Conservation (phyloP, 345 rosid genomes). For the Corchorus olitorius region DNA sequence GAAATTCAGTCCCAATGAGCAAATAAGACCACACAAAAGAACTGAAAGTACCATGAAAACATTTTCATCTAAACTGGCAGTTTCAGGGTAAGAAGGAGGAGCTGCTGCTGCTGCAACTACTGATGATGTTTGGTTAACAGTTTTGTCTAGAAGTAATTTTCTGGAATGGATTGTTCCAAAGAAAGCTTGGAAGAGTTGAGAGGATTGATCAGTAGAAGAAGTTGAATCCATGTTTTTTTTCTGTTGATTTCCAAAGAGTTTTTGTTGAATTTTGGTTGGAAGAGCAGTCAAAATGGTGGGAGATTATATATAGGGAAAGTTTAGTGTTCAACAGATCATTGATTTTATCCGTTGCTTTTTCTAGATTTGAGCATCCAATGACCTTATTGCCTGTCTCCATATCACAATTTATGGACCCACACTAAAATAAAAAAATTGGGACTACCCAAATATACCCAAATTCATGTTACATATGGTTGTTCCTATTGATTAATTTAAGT, state of each 20-base stretch:
- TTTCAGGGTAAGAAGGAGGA: slow-evolving; percentile 25
- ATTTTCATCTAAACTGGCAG: slow-evolving; percentile 36
- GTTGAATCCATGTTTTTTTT: slow-evolving; percentile 14
- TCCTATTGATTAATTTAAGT: neutral
- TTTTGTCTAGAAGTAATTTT: slow-evolving; percentile 34
- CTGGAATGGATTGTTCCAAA: slow-evolving; percentile 28
- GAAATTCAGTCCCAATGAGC: slow-evolving; percentile 53
- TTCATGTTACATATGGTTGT: neutral
- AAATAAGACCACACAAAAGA: slow-evolving; percentile 54
- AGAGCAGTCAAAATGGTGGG: neutral
- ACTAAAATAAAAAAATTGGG: neutral
- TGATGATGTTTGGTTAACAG: neutral
- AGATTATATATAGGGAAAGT: neutral
- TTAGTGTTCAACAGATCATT: neutral
- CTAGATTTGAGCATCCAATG: neutral
- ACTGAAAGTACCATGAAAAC: slow-evolving; percentile 53
- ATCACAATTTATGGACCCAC: neutral
- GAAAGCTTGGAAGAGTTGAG: slow-evolving; percentile 18
- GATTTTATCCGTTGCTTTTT: neutral
- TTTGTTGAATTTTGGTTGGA: slow-evolving; percentile 5
- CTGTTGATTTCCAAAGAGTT: neutral
- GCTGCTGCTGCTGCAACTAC: slow-evolving; percentile 24
- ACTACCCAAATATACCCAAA: neutral
- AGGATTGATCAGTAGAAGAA: neutral
- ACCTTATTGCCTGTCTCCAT: neutral